A percentile compares a stretch with the other conserved stretches of the same genome.
Conservation (phyloP, 768 basidiomycete genomes). For the Tubosaeta sp. region DNA sequence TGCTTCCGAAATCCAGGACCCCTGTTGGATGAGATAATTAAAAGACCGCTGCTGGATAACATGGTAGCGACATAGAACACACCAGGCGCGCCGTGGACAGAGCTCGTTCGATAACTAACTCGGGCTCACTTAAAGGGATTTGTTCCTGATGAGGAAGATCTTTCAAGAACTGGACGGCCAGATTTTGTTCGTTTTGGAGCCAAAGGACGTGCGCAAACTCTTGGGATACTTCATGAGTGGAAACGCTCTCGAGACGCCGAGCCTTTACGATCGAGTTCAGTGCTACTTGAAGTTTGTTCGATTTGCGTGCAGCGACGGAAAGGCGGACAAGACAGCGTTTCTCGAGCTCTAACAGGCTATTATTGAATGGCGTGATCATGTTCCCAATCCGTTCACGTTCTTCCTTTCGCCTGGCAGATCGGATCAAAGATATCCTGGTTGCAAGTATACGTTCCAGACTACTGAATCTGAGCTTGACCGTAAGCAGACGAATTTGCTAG, state of each 20-base stretch:
- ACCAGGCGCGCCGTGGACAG: conserved; percentile 65
- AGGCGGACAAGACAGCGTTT: conserved; percentile 66
- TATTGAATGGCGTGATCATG: conserved; percentile 50
- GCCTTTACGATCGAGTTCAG: conserved; percentile 81
- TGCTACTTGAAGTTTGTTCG: conserved; percentile 72
- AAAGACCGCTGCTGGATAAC: neutral
- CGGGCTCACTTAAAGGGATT: conserved; percentile 8
- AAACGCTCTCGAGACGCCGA: conserved; percentile 48
- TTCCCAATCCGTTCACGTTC: conserved; percentile 75
- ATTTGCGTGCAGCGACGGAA: conserved; percentile 65
- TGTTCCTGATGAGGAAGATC: conserved; percentile 25
- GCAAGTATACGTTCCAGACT: conserved; percentile 76
- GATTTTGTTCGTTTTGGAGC: conserved; percentile 78
- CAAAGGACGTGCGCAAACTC: conserved; percentile 92
- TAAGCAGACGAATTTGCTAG: conserved; percentile 6
- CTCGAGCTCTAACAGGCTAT: conserved; percentile 55
- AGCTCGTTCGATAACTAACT: conserved; percentile 29
- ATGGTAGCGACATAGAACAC: conserved; percentile 17
- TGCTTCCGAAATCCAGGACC: conserved; percentile 87
- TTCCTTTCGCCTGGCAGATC: conserved; percentile 64
- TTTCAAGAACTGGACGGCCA: conserved; percentile 73
- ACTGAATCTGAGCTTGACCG: conserved; percentile 51
- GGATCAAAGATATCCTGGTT: conserved; percentile 77
- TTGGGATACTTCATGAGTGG: conserved; percentile 55
- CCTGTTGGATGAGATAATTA: conserved; percentile 42